Evolutionary conservation across 116 monocot genomes (phyloP).

Genomic region (Trichopus zeylanicus): DNA sequence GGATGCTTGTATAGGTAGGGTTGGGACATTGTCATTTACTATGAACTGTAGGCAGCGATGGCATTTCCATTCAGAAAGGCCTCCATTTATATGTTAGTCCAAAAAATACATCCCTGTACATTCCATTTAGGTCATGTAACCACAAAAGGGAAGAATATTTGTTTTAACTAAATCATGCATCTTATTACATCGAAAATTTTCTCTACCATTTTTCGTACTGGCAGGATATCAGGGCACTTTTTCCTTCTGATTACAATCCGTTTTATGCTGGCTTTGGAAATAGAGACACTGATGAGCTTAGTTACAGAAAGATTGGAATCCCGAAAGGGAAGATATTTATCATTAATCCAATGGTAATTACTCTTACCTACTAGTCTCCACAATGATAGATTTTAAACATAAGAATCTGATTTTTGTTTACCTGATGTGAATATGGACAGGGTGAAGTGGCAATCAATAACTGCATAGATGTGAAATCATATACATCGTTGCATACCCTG

Average conservation of each 20-base stretch:
- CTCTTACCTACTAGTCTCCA: neutral
- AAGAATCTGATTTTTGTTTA: neutral
- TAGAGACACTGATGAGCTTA: conserved; percentile 68
- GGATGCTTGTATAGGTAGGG: too few species aligned
- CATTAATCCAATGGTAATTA: conserved; percentile 58
- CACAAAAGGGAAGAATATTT: neutral
- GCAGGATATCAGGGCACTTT: conserved; percentile 73
- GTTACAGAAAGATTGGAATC: conserved; percentile 65
- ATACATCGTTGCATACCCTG: conserved; percentile 62
- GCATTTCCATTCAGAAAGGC: too few species aligned
- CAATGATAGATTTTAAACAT: too few species aligned
- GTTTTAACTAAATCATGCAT: neutral
- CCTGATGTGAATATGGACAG: conserved; percentile 18
- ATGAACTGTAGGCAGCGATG: too few species aligned
- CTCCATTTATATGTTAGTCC: too few species aligned
- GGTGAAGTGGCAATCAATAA: conserved; percentile 66
- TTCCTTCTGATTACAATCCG: conserved; percentile 75
- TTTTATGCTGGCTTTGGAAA: conserved; percentile 85
- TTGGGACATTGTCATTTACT: too few species aligned
- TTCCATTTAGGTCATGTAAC: neutral
- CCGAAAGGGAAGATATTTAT: conserved; percentile 79
- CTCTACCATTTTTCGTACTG: conserved; percentile 4
- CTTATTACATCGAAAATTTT: neutral
- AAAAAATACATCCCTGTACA: too few species aligned
- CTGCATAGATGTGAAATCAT: conserved; percentile 54